Evolutionary conservation across 106 monocot genomes (phyloP).

Genomic region (Dactylorhiza incarnata): DNA sequence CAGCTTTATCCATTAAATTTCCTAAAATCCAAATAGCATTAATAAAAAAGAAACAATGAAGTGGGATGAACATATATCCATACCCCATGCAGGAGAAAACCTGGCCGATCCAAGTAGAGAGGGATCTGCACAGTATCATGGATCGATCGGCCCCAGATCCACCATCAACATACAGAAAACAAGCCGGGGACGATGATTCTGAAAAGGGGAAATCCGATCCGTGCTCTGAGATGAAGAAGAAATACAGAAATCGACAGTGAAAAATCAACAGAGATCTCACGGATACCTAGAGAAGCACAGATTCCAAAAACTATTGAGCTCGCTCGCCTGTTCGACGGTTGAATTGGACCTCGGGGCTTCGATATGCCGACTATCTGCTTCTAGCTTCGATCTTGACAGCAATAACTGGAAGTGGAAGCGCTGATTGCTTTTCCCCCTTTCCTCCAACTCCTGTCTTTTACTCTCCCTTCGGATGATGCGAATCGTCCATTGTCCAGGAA

Average conservation of each 20-base stretch:
- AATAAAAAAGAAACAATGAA: background rate
- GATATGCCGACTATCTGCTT: background rate
- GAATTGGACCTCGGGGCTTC: background rate
- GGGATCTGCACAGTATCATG: constrained; percentile 26
- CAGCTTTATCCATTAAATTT: background rate
- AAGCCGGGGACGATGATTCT: background rate
- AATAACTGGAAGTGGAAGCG: background rate
- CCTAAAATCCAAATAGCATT: background rate
- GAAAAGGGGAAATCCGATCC: background rate
- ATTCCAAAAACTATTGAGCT: background rate
- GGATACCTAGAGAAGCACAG: background rate
- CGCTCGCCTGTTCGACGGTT: background rate
- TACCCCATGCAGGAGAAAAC: constrained; percentile 58
- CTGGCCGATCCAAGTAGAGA: constrained; percentile 29
- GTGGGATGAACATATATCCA: background rate
- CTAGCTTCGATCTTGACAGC: background rate
- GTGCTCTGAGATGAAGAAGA: background rate
- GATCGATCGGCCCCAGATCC: background rate
- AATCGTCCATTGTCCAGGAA: too few relatives aligned
- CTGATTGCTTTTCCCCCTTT: background rate
- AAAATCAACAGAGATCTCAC: background rate
- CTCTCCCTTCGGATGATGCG: background rate
- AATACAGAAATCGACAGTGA: background rate
- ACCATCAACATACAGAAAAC: background rate
- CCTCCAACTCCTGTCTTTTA: background rate